Evolutionary conservation across 148 eudicot genomes (phyloP), one percentile per base, ranked within the genome.

Genomic region (Salicornia ramosissima): DNA sequence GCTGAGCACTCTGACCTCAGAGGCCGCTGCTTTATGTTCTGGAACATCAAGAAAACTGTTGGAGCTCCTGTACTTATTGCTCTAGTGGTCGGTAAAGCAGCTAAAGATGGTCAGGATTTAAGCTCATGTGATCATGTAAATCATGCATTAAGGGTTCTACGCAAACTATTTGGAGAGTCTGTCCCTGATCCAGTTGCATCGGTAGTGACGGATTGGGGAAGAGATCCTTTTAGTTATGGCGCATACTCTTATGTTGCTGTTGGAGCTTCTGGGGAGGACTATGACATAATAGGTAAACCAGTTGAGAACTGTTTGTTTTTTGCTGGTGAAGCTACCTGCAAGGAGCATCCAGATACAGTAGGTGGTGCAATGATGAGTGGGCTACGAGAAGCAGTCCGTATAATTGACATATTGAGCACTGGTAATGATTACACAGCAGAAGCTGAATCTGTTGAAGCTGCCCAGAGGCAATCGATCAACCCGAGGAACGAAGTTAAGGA

Each of bases 361-460:
- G 99, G 99, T 65, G 99, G 99, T 81, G 99, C 99, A 68, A 95
- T 95, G 96, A 82, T 95, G 96, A 95, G 97, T 80, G 99, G 99
- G 80, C 84, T 95, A 63, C 86, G 97, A 45, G 99, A 95, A 81
- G 97, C 99, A 45, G 94, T 91, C 65, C 96, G 99, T 34, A 91
- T 95, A 51, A 85, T 86, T 75, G 96, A 95, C 75, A 83, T 95
- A 70, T 60, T 89, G 84, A 84, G 59, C 59, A 83, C 81, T 54
- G 99, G 99, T 53, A 82, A 76, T 74, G 96, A 95, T 81, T 86
- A 77, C 78, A 87, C 83, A 55, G 97, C 96, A 24, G 99, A 95
- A 82, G 93, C 85, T 60, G 96, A 95, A 79, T 87, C 88, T 56
- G 75, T 87, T 77, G 96, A 85, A 83, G 86, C 88, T 74, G 91